Base-by-base conservation (phyloP, 139 green algal species). In the Volvox africanus region DNA sequence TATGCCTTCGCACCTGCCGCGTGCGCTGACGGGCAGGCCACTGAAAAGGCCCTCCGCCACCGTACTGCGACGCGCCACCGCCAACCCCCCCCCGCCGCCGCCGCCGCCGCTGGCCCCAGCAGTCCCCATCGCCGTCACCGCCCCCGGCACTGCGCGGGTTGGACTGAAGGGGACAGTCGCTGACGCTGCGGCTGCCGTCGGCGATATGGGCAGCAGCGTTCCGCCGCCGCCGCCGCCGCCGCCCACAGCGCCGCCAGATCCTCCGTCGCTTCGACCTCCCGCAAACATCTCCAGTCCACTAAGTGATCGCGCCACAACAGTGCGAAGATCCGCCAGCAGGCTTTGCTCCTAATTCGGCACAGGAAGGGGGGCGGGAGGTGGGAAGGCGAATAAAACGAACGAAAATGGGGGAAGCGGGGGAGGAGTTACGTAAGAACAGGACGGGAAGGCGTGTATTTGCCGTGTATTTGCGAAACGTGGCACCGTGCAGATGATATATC, bases 231-330 rank as follows among this genome's bases (percentile, higher is more conserved):
- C 86, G 32, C 61, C 78, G 14, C 20, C 16, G 55, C n/a, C 86
- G 30, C 2, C 61, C 1, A 0, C 71, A 3, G n/a, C 79, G 1
- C 28, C 61, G n/a, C 35, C 87, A 13, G 87, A 21, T 17, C 62
- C 76, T 30, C 76, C 55, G 22, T 73, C 71, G n/a, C 76, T 81
- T 1, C 77, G 5, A 0, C 62, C 77, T 24, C 35, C 2, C 13
- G 85, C 88, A 92, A 98, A 99, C 96, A 99, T 98, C 84, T 99
- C 97, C n/a, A 98, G 93, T 1, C 97, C 97, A 2, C 95, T 97
- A 37, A 99, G 97, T 0, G 95, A 95, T 61, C 97, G 94, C 0
- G 96, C 96, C n/a, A 99, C 97, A 69, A 97, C 94, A 0, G 93
- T 93, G 50, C 96, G 94, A 89, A 99, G 94, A 93, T 99, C 97